Percentiles rank a stretch among this genome's conserved stretches.
Evolutionary conservation across 108 stramenopile species (phyloP).

Genomic region (Epithemia pelagica): DNA sequence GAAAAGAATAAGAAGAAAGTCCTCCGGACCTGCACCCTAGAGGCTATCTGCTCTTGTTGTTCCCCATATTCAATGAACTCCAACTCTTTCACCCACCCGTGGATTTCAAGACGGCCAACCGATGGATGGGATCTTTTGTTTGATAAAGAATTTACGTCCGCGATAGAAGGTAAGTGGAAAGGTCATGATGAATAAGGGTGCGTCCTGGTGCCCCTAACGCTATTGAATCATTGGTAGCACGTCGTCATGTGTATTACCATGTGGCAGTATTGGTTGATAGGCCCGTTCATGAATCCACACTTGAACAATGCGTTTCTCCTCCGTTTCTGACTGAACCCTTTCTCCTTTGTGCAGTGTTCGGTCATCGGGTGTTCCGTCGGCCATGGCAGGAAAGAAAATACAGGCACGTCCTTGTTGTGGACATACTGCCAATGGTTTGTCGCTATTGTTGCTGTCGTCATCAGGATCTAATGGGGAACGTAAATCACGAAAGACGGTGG

Average conservation of each 20-base stretch:
- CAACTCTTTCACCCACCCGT: no score
- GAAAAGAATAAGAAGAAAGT: no score
- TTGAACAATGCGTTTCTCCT: constrained; percentile 64
- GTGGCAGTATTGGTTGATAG: constrained; percentile 48
- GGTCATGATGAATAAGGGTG: no score
- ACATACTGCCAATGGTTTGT: constrained; percentile 57
- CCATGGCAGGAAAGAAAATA: constrained; percentile 77
- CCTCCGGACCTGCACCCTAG: no score
- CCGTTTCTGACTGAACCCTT: not conserved
- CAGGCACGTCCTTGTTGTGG: constrained; percentile 67
- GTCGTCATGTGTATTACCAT: constrained; percentile 44
- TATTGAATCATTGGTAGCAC: constrained; percentile 14
- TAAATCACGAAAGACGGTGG: constrained; percentile 45
- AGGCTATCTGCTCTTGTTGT: no score
- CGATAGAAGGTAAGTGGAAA: no score
- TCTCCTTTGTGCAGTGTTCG: constrained; percentile 80
- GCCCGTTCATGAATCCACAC: constrained; percentile 62
- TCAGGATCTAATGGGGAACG: no score
- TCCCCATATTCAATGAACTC: no score
- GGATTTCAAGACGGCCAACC: no score
- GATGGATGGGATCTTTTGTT: no score
- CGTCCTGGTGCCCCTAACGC: no score
- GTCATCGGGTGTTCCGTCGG: constrained; percentile 58
- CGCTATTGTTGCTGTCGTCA: constrained; percentile 31
- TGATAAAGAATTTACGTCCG: no score